phyloP scores from a whole-genome alignment of 768 basidiomycete genomes.

The Leucosporidium yakuticum region DNA sequence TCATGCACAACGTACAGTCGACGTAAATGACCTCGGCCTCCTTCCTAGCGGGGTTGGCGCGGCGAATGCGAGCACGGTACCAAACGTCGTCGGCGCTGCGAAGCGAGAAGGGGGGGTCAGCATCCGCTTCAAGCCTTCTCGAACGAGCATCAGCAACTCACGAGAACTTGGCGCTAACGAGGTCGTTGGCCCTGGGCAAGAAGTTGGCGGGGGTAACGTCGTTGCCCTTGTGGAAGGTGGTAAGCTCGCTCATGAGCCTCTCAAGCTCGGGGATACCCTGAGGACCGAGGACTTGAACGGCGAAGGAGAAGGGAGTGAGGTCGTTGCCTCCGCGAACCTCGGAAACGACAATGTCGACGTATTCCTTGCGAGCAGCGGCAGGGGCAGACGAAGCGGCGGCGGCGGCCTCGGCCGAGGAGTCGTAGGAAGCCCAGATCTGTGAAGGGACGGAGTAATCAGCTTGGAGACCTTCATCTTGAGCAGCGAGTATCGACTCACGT shows the following conservation, averaged over 20 bases:
- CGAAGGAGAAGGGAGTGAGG: constrained; percentile 61
- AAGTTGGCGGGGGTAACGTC: constrained; percentile 60
- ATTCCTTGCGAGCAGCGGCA: constrained; percentile 58
- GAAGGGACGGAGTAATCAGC: neutral
- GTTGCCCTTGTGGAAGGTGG: constrained; percentile 69
- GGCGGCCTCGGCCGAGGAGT: constrained; percentile 52
- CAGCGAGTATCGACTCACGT: constrained; percentile 57
- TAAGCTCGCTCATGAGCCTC: constrained; percentile 90
- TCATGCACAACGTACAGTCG: constrained; percentile 38
- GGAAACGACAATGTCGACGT: constrained; percentile 86
- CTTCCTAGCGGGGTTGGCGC: constrained; percentile 78
- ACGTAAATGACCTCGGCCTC: constrained; percentile 94
- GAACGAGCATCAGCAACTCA: neutral
- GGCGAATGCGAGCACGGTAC: constrained; percentile 90
- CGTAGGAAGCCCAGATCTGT: constrained; percentile 82
- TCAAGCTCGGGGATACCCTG: constrained; percentile 85
- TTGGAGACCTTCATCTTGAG: neutral
- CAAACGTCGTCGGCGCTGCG: constrained; percentile 62
- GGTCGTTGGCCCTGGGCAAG: constrained; percentile 72
- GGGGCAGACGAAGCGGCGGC: constrained; percentile 46
- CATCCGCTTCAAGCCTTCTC: too few relatives aligned
- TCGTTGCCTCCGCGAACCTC: constrained; percentile 69
- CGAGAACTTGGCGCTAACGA: constrained; percentile 90
- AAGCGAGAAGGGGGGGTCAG: neutral
- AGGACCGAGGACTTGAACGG: constrained; percentile 77